A percentile compares a stretch with the other conserved stretches of the same genome.
phyloP scores from a whole-genome alignment of 768 basidiomycete genomes.

The Chalciporus chontae region DNA sequence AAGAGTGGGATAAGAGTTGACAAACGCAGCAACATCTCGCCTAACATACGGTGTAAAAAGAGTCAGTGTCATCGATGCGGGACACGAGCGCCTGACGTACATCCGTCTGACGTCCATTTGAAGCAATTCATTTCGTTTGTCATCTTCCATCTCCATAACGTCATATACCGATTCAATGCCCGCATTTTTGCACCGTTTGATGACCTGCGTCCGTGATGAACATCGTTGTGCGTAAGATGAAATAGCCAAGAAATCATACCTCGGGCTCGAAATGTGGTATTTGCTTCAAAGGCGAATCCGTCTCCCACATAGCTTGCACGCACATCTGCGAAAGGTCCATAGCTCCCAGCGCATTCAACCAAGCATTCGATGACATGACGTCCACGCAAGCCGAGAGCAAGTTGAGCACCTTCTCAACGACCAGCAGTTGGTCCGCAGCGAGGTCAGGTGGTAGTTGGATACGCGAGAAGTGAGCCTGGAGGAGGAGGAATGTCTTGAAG shows the following conservation, averaged over 20 bases:
- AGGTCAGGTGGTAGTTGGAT: slow-evolving; percentile 91
- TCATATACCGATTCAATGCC: slow-evolving; percentile 91
- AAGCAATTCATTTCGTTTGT: slow-evolving; percentile 73
- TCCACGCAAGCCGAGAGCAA: slow-evolving; percentile 93
- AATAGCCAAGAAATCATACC: slow-evolving; percentile 38
- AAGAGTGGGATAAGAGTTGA: slow-evolving; percentile 96
- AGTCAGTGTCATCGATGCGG: not conserved
- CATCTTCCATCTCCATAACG: slow-evolving; percentile 98
- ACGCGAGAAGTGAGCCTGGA: slow-evolving; percentile 96
- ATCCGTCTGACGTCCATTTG: slow-evolving; percentile 86
- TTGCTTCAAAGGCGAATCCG: slow-evolving; percentile 91
- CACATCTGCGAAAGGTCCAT: slow-evolving; percentile 99
- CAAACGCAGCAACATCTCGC: slow-evolving; percentile 92
- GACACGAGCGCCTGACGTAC: slow-evolving; percentile 44
- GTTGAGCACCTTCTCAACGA: slow-evolving; percentile 89
- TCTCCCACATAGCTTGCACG: slow-evolving; percentile 97
- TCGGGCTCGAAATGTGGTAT: slow-evolving; percentile 95
- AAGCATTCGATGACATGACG: slow-evolving; percentile 96
- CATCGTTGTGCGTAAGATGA: not conserved
- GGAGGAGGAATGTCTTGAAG: slow-evolving; percentile 96
- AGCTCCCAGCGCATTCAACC: slow-evolving; percentile 89
- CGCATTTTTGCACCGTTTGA: slow-evolving; percentile 81
- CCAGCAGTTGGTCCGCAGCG: slow-evolving; percentile 83
- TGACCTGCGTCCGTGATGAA: slow-evolving; percentile 43
- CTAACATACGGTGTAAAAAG: slow-evolving; percentile 35